Base-by-base conservation (phyloP, 768 basidiomycete genomes). In the Boletus pseudo-olivaceus region DNA sequence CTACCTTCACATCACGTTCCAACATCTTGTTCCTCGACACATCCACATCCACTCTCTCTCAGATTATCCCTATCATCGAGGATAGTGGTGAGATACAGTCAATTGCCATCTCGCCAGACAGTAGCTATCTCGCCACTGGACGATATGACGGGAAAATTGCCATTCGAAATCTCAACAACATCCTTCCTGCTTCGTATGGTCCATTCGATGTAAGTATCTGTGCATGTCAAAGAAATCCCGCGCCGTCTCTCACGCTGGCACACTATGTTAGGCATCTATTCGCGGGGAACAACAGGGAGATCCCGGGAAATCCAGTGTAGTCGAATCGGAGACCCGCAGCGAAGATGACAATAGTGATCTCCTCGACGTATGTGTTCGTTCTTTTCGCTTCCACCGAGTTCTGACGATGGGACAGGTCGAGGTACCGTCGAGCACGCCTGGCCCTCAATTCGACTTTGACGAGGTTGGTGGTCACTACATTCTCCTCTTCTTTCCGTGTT, bases 81-180 rank as follows among this genome's bases (percentile, higher is more conserved):
- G 19, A 12, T 5, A 20, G 2, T 6, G 0, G 7, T 1, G 0
- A 2, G 0, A 26, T 42, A 23, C 23, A 23, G 23, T 23, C 23
- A 23, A 23, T 23, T 23, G 23, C 23, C 23, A 23, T 23, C 23
- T 23, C 23, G 23, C 2, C 23, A 23, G 23, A 23, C 23, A 23
- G 23, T 23, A 23, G 23, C 23, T 23, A n/a, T 44, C 43, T 44
- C 7, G 43, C 43, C 3, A n/a, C 17, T 4, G 43, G 41, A 10
- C 41, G 1, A 26, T 0, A 0, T 5, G 11, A 20, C 10, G 39
- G 39, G 5, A 39, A 20, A 12, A 12, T 39, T 0, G 23, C 4
- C 23, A 23, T 23, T 23, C 23, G 23, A 23, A 23, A 4, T 23
- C 23, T 23, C 23, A 23, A 10, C 5, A 12, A 6, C 12, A 30